Evolutionary conservation across 1,284 basidiomycete species (phyloP), one percentile per base, ranked within the genome.

Genomic region (Trametes hirsuta): DNA sequence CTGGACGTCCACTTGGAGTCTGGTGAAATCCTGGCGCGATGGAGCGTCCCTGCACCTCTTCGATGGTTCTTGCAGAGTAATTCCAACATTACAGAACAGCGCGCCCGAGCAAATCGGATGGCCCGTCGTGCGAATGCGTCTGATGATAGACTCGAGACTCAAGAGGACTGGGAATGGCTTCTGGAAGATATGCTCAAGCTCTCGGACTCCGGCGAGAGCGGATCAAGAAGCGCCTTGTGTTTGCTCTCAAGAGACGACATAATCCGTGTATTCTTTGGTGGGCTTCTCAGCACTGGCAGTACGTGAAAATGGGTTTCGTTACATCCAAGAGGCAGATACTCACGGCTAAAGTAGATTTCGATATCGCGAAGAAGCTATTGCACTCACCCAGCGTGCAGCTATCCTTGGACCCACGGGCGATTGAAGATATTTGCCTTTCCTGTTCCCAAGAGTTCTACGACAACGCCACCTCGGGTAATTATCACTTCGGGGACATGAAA

Each of bases 1-100:
- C 82, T 97, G 48, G 95, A 98, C 74, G 85, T 96, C 1, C 95
- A 97, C 73, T 82, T 98, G n/a, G 93, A 95, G 71, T 90, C 91
- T 0, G 95, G 93, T 14, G 95, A 97, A 75, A 93, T 94, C 48
- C 79, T 98, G 21, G 84, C 92, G 3, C 82, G 93, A 45, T 97
- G 95, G 94, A 84, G 84, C 67, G 90, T 91, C 1, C 84, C 91
- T 18, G 88, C 89, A 1, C 87, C 90, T 5, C 75, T 97, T 44
- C 82, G 86, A 18, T 96, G 94, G 87, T 91, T 97, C 72, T 77
- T 97, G 35, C 91, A 90, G 68, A 93, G 91, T 61, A 82, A 85
- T 52, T 75, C 81, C 37, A 82, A 93, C 69, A 77, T 77, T 35
- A 73, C 73, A 1, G 88, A 92, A 66, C 95, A 98, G 74, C 81